Percentiles rank a stretch among this genome's conserved stretches.
Conservation (phyloP, 2,329 filamentous ascomycete species). For the Camillea tinctor region DNA sequence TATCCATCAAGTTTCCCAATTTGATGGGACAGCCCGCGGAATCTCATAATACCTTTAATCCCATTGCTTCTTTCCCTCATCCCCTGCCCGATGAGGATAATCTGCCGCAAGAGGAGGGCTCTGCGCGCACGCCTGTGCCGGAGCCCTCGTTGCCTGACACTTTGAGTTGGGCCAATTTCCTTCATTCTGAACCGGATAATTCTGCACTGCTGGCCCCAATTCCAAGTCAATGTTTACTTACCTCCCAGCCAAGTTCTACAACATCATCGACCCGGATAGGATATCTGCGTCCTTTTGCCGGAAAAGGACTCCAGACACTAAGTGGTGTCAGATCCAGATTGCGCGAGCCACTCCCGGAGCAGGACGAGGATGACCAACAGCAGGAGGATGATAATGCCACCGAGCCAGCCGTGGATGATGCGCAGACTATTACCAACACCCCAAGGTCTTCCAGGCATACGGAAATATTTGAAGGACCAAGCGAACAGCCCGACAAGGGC, state of each 20-base stretch:
- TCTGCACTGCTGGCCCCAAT: conserved; percentile 41
- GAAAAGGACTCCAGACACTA: conserved; percentile 55
- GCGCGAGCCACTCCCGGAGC: conserved; percentile 33
- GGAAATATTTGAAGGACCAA: conserved; percentile 19
- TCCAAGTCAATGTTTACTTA: conserved; percentile 49
- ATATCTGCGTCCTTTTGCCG: conserved; percentile 55
- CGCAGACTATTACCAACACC: conserved; percentile 32
- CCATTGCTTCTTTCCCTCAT: conserved; percentile 36
- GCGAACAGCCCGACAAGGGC: conserved; percentile 16
- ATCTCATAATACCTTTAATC: conserved; percentile 36
- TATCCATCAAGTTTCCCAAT: conserved; percentile 41
- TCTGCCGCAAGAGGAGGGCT: conserved; percentile 23
- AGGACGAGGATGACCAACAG: conserved; percentile 20
- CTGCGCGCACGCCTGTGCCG: conserved; percentile 30
- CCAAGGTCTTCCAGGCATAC: conserved; percentile 28
- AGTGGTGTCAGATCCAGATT: conserved; percentile 38
- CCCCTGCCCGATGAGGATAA: conserved; percentile 29
- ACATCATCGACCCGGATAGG: conserved; percentile 49
- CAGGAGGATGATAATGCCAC: conserved; percentile 19
- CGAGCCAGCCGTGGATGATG: conserved; percentile 25
- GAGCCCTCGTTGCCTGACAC: conserved; percentile 56
- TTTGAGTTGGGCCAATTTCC: conserved; percentile 47
- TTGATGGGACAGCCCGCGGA: conserved; percentile 41
- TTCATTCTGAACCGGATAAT: conserved; percentile 39
- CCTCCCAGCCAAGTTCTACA: conserved; percentile 53